phyloP scores from a whole-genome alignment of 2,329 filamentous ascomycete genomes.

The Pleoardoris graminearum region DNA sequence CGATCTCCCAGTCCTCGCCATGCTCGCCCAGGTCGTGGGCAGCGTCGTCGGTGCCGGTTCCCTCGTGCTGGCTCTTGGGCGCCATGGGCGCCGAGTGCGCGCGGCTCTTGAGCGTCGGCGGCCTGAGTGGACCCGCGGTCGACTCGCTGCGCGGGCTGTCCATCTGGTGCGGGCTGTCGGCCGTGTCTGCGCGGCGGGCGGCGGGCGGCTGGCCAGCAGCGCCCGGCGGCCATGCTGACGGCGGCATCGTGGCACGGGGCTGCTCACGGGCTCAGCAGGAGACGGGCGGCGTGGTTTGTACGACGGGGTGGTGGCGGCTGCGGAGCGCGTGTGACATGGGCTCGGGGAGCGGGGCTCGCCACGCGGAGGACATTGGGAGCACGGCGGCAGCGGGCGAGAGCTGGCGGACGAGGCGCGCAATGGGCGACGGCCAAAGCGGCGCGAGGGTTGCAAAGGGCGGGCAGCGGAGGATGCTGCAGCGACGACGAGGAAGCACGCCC shows the following conservation, averaged over 20 bases:
- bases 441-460: neutral
- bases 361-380: constrained; percentile 29
- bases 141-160: constrained; percentile 18
- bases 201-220: constrained; percentile 13
- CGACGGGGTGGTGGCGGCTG: constrained; percentile 22
- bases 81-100: constrained; percentile 44
- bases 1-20: constrained; percentile 48
- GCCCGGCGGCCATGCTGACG: constrained; percentile 10
- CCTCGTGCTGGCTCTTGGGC: constrained; percentile 28
- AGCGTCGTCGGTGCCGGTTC: constrained; percentile 24
- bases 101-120: constrained; percentile 38
- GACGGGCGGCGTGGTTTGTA: constrained; percentile 9
- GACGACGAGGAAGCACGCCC: too few relatives aligned
- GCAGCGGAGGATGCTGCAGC: too few relatives aligned
- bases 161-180: constrained; percentile 30
- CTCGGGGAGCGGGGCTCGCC: constrained; percentile 26
- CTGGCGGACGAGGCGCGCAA: neutral
- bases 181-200: constrained; percentile 14
- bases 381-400: neutral
- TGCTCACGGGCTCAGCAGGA: constrained; percentile 9
- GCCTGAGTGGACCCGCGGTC: constrained; percentile 19
- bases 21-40: constrained; percentile 60
- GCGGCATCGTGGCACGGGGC: constrained; percentile 7
- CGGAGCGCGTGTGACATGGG: constrained; percentile 21
- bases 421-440: neutral